Evolutionary conservation across 768 basidiomycete genomes (phyloP).

Genomic region (Lentinula detonsa): DNA sequence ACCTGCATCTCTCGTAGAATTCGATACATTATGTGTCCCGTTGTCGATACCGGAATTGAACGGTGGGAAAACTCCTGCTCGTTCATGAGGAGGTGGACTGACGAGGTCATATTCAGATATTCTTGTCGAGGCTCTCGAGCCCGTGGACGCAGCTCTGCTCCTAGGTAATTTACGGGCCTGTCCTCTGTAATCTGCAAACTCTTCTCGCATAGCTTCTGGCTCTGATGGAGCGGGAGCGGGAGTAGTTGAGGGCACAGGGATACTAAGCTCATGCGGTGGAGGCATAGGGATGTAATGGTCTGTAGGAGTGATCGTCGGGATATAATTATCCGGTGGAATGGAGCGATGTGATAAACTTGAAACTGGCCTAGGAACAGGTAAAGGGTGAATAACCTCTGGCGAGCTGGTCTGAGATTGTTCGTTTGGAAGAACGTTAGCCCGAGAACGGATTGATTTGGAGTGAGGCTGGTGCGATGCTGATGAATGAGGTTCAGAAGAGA

Average conservation of each 20-base stretch:
- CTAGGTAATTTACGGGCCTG: not conserved
- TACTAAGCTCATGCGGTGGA: slow-evolving; percentile 1
- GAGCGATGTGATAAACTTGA: slow-evolving; percentile 1
- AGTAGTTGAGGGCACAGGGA: not conserved
- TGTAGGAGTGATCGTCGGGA: slow-evolving; percentile 1
- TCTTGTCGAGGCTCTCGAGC: slow-evolving; percentile 4
- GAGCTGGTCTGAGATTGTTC: not conserved
- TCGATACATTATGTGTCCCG: no score
- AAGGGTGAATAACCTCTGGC: slow-evolving; percentile 1
- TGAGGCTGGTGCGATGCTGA: not conserved
- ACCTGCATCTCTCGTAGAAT: not conserved
- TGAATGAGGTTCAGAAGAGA: not conserved
- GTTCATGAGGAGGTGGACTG: slow-evolving; percentile 2
- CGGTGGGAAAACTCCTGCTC: not conserved
- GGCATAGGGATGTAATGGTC: not conserved
- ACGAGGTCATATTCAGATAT: slow-evolving; percentile 7
- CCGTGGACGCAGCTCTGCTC: not conserved
- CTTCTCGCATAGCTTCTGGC: not conserved
- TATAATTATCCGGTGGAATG: slow-evolving; percentile 6
- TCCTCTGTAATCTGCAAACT: not conserved
- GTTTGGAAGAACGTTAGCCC: not conserved
- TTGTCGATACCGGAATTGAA: not conserved
- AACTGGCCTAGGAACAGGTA: not conserved
- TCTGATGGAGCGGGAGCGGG: not conserved
- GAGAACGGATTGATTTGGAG: not conserved